Base-by-base conservation (phyloP, 2,329 filamentous ascomycete genomes). In the Rhynchosporium secalis region DNA sequence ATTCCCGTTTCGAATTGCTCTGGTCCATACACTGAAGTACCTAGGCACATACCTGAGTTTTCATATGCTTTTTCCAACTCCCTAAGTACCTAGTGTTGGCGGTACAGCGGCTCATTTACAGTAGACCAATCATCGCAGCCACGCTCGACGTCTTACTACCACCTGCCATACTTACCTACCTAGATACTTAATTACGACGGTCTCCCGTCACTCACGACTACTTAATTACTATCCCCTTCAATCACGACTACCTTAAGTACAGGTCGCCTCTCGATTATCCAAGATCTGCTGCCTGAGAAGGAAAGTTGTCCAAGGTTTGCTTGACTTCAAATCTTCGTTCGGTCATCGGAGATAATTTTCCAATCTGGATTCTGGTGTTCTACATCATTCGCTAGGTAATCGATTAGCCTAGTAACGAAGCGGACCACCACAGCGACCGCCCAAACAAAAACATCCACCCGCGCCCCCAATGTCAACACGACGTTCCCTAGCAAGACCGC, bases 401-500 rank as follows among this genome's bases (percentile, higher is more conserved):
- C 33, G 33, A 20, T 10, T 36, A 36, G 33, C 56, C 56, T 49
- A 33, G 56, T 58, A 29, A 48, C 48, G 43, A 15, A 47, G 43
- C 56, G 33, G 33, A 36, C 33, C 33, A 36, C 56, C 48, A n/a
- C 29, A 45, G 51, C 38, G 33, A 58, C 43, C 45, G 49, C 33
- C 20, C 36, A 54, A 54, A 54, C 51, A 54, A 33, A 54, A 52
- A 54, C 51, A 54, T 28, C 33, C 51, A 40, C 51, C 49, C 33
- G 51, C 51, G 31, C 51, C 28, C 54, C 20, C 60, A 60, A 68
- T 68, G 68, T 67, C 72, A 43, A 72, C 72, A 38, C 66, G 72
- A 60, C 70, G 73, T 47, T 69, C 71, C 43, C 70, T 75, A 56
- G 70, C 69, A 47, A 69, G 73, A 63, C 72, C 72, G 59, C 70